These are phyloP conservation scores for Nigrospora sphaerica DNA, from an alignment of 2,329 filamentous ascomycete species.

Conservation along the genomic window DNA sequence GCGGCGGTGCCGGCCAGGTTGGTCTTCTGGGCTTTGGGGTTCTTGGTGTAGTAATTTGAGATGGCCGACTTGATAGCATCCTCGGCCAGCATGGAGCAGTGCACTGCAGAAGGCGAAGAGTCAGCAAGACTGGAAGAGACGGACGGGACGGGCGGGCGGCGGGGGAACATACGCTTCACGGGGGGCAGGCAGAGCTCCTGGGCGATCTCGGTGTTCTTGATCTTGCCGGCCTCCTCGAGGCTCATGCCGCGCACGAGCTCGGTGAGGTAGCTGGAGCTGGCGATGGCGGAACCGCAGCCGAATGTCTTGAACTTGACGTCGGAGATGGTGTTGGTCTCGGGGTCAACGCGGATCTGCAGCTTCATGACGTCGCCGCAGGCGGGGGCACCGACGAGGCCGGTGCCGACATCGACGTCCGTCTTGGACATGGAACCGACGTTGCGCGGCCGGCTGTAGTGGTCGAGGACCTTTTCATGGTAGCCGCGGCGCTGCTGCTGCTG, in stretches of 20 bases:
- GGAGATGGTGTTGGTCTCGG: slow-evolving; percentile 64
- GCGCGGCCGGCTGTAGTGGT: slow-evolving; percentile 74
- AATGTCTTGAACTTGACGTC: slow-evolving; percentile 86
- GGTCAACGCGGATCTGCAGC: slow-evolving; percentile 78
- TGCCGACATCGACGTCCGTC: slow-evolving; percentile 65
- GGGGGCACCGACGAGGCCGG: slow-evolving; percentile 74
- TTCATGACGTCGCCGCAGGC: slow-evolving; percentile 93
- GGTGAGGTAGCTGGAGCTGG: slow-evolving; percentile 88
- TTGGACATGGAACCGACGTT: slow-evolving; percentile 75
- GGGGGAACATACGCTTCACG: slow-evolving; percentile 56
- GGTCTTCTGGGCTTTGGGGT: slow-evolving; percentile 67
- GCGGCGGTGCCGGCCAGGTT: slow-evolving; percentile 65
- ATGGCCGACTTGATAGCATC: slow-evolving; percentile 91
- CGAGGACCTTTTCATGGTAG: slow-evolving; percentile 58
- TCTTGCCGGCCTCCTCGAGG: slow-evolving; percentile 82
- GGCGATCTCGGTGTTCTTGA: slow-evolving; percentile 96
- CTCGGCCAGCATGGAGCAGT: slow-evolving; percentile 89
- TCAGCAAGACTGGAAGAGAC: not conserved
- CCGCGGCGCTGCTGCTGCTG: slow-evolving; percentile 23
- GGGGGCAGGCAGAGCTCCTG: slow-evolving; percentile 82
- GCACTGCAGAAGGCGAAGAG: slow-evolving; percentile 45
- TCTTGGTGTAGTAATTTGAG: slow-evolving; percentile 86
- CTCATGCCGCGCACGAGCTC: slow-evolving; percentile 95
- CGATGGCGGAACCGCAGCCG: slow-evolving; percentile 79
- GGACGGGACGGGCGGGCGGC: not conserved